Evolutionary conservation across 1,139 yeast genomes (phyloP), one percentile per base, ranked within the genome.

Genomic region (Taphrina flavorubra): DNA sequence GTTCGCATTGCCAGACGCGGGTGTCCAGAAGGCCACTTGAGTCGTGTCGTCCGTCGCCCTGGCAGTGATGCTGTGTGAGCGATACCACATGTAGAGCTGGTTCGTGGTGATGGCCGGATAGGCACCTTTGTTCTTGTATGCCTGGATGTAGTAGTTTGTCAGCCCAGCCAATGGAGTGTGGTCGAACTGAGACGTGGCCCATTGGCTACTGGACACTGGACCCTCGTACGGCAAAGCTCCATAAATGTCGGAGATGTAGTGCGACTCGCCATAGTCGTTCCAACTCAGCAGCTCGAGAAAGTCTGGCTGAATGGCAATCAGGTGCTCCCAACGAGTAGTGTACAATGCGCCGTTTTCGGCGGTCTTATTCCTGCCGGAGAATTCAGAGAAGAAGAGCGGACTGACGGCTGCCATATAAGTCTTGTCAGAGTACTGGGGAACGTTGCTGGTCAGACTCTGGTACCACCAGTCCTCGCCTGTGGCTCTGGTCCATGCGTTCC

Each of bases 231-330:
- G 70, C 13, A 63, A n/a, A n/a, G 44, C 14, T 16, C 61, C 61
- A 44, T 36, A 58, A 34, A 63, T 44, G 37, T 44, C 40, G n/a
- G 69, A 70, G 58, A 70, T 53, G 53, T 70, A 70, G 44, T 63
- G 68, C 6, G 69, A 62, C 61, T 70, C 72, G 39, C 71, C 72
- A 58, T 62, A 70, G 55, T 70, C 72, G 57, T 70, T 70, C 72
- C 72, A 70, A 39, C 69, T 62, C 49, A 70, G 44, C 39, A 70
- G 63, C 40, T 70, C 69, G 42, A 69, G 60, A 14, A 68, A 67
- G 37, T 67, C 68, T 13, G 70, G 71, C 25, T 58, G 63, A 14
- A 16, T 31, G 13, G 51, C 10, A 31, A 69, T 53, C 37, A 70
- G 18, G 20, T 68, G 51, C 31, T 62, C 44, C 72, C 72, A 70